These are phyloP conservation scores for Colletotrichum limetticola DNA, from an alignment of 2,329 filamentous ascomycete species.

Conservation along the genomic window DNA sequence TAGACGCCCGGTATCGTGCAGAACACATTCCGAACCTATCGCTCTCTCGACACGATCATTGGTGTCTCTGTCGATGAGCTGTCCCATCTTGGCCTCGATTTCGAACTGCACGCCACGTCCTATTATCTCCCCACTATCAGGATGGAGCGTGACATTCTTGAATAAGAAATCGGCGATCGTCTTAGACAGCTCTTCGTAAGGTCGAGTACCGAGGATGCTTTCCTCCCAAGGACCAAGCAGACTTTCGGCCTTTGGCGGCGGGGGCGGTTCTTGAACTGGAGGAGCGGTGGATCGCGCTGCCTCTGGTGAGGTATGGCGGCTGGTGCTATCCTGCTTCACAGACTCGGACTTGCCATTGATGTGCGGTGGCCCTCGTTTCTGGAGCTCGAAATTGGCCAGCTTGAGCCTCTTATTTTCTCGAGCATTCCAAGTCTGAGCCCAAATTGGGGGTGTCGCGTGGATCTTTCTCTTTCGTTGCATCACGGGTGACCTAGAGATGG, in stretches of 20 bases:
- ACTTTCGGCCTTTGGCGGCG: conserved; percentile 34
- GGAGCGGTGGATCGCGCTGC: conserved; percentile 46
- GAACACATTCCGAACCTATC: conserved; percentile 76
- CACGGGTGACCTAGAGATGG: conserved; percentile 36
- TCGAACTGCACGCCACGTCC: conserved; percentile 81
- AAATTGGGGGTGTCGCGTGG: conserved; percentile 55
- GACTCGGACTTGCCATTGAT: conserved; percentile 52
- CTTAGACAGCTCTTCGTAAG: conserved; percentile 80
- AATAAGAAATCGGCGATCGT: conserved; percentile 85
- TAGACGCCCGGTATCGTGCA: conserved; percentile 69
- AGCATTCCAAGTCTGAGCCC: conserved; percentile 56
- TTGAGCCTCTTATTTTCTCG: conserved; percentile 50
- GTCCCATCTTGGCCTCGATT: conserved; percentile 93
- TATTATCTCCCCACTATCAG: conserved; percentile 72
- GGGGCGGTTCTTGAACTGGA: conserved; percentile 36
- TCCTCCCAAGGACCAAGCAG: conserved; percentile 70
- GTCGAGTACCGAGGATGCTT: conserved; percentile 76
- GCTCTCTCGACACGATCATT: conserved; percentile 75
- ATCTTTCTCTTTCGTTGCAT: conserved; percentile 52
- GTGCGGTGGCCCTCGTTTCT: conserved; percentile 48
- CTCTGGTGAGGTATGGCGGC: conserved; percentile 60
- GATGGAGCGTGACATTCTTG: conserved; percentile 73
- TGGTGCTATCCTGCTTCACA: conserved; percentile 45
- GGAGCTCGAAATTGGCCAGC: conserved; percentile 58
- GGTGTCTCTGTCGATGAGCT: conserved; percentile 78